Conservation (phyloP, 2,329 filamentous ascomycete genomes). For the Penicillium sumatraense region DNA sequence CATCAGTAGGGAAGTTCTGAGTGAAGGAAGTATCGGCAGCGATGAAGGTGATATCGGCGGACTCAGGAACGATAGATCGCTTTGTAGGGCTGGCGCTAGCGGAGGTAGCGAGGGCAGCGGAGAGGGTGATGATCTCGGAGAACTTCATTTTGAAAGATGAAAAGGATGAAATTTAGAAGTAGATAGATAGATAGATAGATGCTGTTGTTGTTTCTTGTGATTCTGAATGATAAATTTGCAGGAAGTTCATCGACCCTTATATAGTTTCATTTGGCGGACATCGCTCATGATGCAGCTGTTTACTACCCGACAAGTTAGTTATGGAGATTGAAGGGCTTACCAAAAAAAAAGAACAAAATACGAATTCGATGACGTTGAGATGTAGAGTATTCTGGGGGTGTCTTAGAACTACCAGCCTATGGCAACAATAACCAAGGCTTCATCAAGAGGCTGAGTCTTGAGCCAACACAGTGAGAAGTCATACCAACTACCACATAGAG, state of each 20-base stretch:
- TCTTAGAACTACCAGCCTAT: not conserved
- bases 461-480: not conserved
- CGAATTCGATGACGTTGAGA: conserved; percentile 6
- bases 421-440: not conserved
- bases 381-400: not conserved
- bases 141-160: conserved; percentile 14
- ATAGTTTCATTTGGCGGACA: not conserved
- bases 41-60: conserved; percentile 21
- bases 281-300: not conserved
- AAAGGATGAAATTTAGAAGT: not conserved
- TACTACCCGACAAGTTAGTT: not conserved
- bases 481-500: too few species aligned
- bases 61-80: not conserved
- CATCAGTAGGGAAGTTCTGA: conserved; percentile 8
- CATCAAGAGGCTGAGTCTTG: conserved; percentile 1
- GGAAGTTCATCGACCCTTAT: not conserved
- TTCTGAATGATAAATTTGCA: not conserved
- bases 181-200: not conserved
- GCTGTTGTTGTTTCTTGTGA: not conserved
- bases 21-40: conserved; percentile 8
- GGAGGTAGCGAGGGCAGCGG: conserved; percentile 10
- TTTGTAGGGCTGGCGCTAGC: conserved; percentile 7
- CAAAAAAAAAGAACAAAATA: too few species aligned
- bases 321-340: too few species aligned
- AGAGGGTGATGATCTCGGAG: conserved; percentile 11